phyloP scores from a whole-genome alignment of 441 rosid species.

The Pelargonium citronellum region DNA sequence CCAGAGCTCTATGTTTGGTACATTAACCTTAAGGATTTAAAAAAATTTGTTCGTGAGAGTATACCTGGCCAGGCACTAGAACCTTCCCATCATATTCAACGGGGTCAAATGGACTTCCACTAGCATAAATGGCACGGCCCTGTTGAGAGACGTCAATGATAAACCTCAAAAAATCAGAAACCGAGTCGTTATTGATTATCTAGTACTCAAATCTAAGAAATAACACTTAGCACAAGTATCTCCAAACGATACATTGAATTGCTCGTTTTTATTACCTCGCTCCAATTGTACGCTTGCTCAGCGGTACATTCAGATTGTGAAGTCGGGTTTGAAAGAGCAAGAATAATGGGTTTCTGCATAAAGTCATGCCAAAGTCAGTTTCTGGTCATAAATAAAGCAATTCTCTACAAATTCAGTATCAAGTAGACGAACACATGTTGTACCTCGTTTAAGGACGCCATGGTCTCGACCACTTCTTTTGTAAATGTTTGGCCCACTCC shows the following conservation, averaged over 20 bases:
- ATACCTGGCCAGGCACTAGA: conserved; percentile 82
- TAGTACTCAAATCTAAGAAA: no score
- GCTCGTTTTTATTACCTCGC: conserved; percentile 44
- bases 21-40: neutral
- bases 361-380: neutral
- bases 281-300: conserved; percentile 94
- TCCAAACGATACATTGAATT: no score
- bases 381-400: neutral
- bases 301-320: conserved; percentile 98
- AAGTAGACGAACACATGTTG: neutral
- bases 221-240: no score
- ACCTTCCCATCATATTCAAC: conserved; percentile 65
- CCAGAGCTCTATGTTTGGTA: no score
- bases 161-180: no score
- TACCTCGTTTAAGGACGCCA: neutral
- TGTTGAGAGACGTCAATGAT: conserved; percentile 20
- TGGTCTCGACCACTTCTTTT: neutral
- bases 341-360: conserved; percentile 75
- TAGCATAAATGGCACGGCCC: conserved; percentile 91
- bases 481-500: neutral
- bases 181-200: no score
- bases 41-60: neutral
- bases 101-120: conserved; percentile 65
- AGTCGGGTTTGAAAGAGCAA: conserved; percentile 92
- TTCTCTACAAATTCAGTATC: neutral